Conservation (phyloP, 2,329 filamentous ascomycete species). For the Pseudogymnoascus pannorum region DNA sequence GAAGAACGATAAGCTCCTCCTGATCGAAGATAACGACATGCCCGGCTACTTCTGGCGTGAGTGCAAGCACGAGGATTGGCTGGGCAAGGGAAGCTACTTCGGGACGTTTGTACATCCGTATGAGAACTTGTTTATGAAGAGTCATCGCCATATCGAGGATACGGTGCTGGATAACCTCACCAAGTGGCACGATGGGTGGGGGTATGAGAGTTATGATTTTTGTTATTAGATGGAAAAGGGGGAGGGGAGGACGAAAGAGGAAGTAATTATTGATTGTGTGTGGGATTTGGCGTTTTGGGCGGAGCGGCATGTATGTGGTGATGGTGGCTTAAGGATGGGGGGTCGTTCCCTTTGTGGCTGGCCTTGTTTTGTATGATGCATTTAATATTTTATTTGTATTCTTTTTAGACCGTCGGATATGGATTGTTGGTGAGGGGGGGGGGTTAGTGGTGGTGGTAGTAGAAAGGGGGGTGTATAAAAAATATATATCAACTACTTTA, state of each 20-base stretch:
- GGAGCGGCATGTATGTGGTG: background rate
- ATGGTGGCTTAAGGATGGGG: background rate
- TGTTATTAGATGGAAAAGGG: background rate
- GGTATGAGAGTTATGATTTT: conserved; percentile 3
- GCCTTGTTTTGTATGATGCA: background rate
- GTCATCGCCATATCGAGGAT: conserved; percentile 3
- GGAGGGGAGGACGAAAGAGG: background rate
- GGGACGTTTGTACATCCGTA: background rate
- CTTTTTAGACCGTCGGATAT: background rate
- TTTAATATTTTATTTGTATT: background rate
- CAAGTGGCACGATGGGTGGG: background rate
- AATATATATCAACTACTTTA: background rate
- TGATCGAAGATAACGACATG: background rate
- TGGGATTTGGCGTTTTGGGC: background rate
- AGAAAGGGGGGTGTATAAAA: background rate
- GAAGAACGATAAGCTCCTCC: background rate
- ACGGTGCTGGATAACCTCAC: background rate
- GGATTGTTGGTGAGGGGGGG: background rate
- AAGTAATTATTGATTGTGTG: background rate
- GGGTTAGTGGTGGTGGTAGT: background rate
- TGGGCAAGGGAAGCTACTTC: background rate
- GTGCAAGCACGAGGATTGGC: conserved; percentile 4
- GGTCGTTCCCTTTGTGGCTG: background rate
- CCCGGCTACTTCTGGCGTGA: conserved; percentile 2
- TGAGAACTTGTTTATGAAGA: conserved; percentile 5